Percentiles rank a stretch among this genome's conserved stretches.
Evolutionary conservation across 202 grass and related monocot genomes (phyloP).

Genomic region (Zizania palustris): DNA sequence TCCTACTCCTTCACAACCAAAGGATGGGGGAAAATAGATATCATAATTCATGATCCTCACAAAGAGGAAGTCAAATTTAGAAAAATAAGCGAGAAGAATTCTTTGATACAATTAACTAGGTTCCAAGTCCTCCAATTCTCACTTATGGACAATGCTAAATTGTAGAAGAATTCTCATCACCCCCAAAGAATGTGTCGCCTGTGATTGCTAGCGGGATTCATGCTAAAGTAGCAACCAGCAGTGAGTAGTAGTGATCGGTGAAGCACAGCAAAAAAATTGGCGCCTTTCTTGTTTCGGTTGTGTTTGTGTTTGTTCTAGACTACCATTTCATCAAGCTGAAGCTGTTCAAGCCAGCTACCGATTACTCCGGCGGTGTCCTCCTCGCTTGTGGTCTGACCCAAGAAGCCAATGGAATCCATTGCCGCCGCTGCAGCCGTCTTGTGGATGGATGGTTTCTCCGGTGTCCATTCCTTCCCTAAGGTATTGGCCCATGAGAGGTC

Average conservation of each 20-base stretch:
- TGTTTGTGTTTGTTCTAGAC: constrained; percentile 49
- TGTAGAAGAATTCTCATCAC: constrained; percentile 39
- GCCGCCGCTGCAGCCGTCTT: neutral
- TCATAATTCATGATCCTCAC: constrained; percentile 52
- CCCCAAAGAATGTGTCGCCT: constrained; percentile 55
- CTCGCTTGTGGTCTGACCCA: constrained; percentile 26
- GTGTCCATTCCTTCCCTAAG: constrained; percentile 64
- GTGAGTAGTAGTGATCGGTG: constrained; percentile 19
- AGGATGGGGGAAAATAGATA: constrained; percentile 28
- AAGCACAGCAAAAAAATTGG: constrained; percentile 38
- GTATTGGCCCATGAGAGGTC: constrained; percentile 85
- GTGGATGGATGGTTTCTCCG: constrained; percentile 42
- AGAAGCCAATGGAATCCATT: constrained; percentile 40
- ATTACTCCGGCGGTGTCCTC: constrained; percentile 57
- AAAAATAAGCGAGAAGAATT: constrained; percentile 36
- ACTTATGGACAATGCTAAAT: constrained; percentile 30
- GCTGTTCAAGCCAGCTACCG: constrained; percentile 66
- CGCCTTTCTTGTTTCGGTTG: constrained; percentile 34
- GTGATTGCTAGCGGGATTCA: constrained; percentile 41
- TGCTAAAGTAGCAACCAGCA: constrained; percentile 23
- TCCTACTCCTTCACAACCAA: constrained; percentile 22
- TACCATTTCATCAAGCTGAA: constrained; percentile 79
- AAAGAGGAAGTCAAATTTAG: constrained; percentile 22
- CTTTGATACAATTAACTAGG: constrained; percentile 42
- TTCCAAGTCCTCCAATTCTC: constrained; percentile 24